Conservation (phyloP, 1,284 basidiomycete genomes). For the Veloboletus limbatus region DNA sequence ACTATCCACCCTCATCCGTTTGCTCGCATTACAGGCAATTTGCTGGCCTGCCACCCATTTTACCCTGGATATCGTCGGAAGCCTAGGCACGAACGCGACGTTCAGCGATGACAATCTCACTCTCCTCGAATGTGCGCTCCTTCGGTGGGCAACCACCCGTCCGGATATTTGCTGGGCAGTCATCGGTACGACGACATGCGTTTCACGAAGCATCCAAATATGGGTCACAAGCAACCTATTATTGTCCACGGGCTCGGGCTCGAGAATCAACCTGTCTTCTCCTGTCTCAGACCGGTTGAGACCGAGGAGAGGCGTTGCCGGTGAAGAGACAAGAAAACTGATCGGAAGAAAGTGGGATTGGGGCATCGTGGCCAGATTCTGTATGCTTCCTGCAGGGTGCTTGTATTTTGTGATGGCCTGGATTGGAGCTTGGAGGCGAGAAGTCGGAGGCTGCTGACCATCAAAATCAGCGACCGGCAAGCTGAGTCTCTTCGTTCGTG, state of each 20-base stretch:
- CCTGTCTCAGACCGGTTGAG: constrained; percentile 18
- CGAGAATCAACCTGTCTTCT: constrained; percentile 3
- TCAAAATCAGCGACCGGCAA: no score
- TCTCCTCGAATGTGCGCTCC: constrained; percentile 26
- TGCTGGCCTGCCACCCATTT: constrained; percentile 86
- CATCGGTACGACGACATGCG: constrained; percentile 77
- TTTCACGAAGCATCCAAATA: constrained; percentile 70
- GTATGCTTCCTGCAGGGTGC: constrained; percentile 65
- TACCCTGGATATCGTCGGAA: constrained; percentile 64
- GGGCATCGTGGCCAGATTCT: constrained; percentile 61
- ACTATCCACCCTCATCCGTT: constrained; percentile 75
- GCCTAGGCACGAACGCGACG: constrained; percentile 19
- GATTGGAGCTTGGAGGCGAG: constrained; percentile 49
- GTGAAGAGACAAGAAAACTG: constrained; percentile 47
- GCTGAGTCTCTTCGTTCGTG: no score
- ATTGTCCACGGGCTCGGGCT: constrained; percentile 3
- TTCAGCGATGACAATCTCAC: constrained; percentile 20
- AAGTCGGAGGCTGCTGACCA: constrained; percentile 38
- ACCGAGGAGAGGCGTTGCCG: constrained; percentile 30
- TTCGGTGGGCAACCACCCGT: constrained; percentile 39
- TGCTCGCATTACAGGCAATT: constrained; percentile 81
- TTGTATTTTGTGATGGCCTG: constrained; percentile 80
- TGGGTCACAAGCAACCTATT: constrained; percentile 82
- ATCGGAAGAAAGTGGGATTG: constrained; percentile 65
- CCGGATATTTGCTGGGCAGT: constrained; percentile 78